Percentiles rank a stretch among this genome's conserved stretches.
These are phyloP conservation scores for Ceratocystis variospora DNA, from an alignment of 2,329 filamentous ascomycete genomes.

Conservation along the genomic window DNA sequence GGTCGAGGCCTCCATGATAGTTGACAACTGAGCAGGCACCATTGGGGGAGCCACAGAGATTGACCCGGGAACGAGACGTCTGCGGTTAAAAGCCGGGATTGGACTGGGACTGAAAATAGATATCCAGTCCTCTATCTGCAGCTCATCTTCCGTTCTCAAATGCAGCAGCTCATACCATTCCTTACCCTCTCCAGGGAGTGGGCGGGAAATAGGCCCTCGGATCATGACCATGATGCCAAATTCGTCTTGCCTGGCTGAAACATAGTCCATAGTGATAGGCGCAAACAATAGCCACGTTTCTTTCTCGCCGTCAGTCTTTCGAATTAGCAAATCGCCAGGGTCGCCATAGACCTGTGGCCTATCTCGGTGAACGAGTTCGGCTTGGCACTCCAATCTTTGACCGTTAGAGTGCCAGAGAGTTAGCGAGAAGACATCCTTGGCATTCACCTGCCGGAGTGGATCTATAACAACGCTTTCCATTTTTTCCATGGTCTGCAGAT, in stretches of 20 bases:
- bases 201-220: conserved; percentile 37
- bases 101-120: conserved; percentile 52
- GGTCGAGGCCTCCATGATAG: conserved; percentile 16
- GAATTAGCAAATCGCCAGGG: conserved; percentile 76
- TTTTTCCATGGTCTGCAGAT: conserved; percentile 62
- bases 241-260: conserved; percentile 67
- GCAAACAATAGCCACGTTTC: conserved; percentile 76
- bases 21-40: conserved; percentile 12
- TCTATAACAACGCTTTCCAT: conserved; percentile 60
- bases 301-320: conserved; percentile 66
- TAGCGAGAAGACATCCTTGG: conserved; percentile 80
- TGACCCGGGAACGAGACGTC: conserved; percentile 24
- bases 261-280: conserved; percentile 57
- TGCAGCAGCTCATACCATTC: conserved; percentile 77
- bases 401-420: conserved; percentile 78
- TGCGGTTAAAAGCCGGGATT: conserved; percentile 32
- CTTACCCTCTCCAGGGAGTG: conserved; percentile 37
- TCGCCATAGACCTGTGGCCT: conserved; percentile 53
- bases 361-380: conserved; percentile 78
- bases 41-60: conserved; percentile 4
- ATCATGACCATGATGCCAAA: conserved; percentile 78
- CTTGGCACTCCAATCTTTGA: conserved; percentile 74
- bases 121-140: conserved; percentile 74
- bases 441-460: conserved; percentile 65
- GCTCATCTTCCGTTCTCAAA: conserved; percentile 61